A percentile compares a stretch with the other conserved stretches of the same genome.
phyloP scores from a whole-genome alignment of 2,329 filamentous ascomycete species.

The Neofusicoccum sp. region DNA sequence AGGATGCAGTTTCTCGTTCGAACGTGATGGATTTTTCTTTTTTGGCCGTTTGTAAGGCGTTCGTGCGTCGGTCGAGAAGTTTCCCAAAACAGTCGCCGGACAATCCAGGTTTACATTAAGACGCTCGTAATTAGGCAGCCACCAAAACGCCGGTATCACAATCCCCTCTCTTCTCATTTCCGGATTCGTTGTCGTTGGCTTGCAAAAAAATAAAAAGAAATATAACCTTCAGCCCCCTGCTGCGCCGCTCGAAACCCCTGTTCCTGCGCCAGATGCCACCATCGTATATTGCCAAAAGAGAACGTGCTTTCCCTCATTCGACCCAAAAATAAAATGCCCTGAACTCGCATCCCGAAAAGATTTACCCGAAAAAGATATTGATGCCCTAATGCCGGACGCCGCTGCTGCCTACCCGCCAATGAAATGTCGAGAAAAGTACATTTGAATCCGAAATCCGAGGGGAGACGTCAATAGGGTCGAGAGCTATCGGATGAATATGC shows the following conservation, averaged over 20 bases:
- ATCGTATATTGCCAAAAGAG: not conserved
- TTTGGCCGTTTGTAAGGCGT: not conserved
- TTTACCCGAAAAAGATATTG: not conserved
- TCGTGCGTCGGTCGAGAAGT: not conserved
- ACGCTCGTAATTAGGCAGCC: not conserved
- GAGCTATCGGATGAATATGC: not conserved
- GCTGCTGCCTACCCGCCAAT: not conserved
- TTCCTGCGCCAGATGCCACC: not conserved
- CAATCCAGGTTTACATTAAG: not conserved
- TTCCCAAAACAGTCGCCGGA: not conserved
- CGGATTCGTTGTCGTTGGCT: not conserved
- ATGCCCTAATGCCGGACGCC: not conserved
- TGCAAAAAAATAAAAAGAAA: too few relatives aligned
- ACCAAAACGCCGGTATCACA: not conserved
- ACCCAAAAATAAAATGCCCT: not conserved
- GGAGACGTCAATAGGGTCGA: not conserved
- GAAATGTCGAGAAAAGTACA: not conserved
- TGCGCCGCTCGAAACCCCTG: conserved; percentile 1
- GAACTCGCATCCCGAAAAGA: not conserved
- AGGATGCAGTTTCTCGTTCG: too few relatives aligned
- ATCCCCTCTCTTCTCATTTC: not conserved
- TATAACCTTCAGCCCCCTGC: not conserved
- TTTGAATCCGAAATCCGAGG: not conserved
- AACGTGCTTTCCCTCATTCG: not conserved
- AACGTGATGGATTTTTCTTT: too few relatives aligned